Base-by-base conservation (phyloP, 2,329 filamentous ascomycete species). In the Colletotrichum sublineola region DNA sequence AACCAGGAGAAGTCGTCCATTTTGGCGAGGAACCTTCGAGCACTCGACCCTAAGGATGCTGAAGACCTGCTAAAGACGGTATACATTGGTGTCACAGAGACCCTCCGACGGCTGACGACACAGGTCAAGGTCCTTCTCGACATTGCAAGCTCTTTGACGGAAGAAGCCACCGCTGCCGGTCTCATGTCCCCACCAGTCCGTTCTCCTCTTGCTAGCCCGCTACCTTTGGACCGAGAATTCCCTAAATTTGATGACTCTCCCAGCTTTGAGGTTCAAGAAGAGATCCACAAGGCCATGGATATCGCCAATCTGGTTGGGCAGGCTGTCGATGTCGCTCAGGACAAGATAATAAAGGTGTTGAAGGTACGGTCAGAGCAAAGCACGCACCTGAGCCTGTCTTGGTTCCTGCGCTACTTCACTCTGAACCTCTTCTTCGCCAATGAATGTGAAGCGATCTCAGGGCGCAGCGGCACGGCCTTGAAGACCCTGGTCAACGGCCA, bases 81-180 rank as follows among this genome's bases (percentile, higher is more conserved):
- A 20, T 99, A 98, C 78, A 92, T 95, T 24, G 91, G 93, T 44
- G 92, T 98, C 11, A 93, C 96, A 5, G 96, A 99, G 83, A 94
- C 94, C 4, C 81, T 99, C 60, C 88, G 96, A 68, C 89, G 96
- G 77, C 84, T 98, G 9, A 94, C 94, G 24, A 95, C 94, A 0
- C 96, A 98, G 80, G 93, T 96, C 67, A 99, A 99, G 81, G 91
- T 98, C 12, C 83, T 99, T n/a, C 86, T 99, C 12, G 96, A 99
- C 81, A 93, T 97, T 29, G 96, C 95, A 0, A 97, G 95, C 79
- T 92, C 90, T 15, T 87, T 93, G 63, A 86, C 88, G 18, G 83
- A 86, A 31, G 78, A 78, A 52, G 77, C 78, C 69, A 75, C 71
- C 75, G 81, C 75, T 1, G 76, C 79, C 0, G 84, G 83, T 7